These are phyloP conservation scores for Apiospora malaysiana DNA, from an alignment of 2,329 filamentous ascomycete genomes.

Conservation along the genomic window DNA sequence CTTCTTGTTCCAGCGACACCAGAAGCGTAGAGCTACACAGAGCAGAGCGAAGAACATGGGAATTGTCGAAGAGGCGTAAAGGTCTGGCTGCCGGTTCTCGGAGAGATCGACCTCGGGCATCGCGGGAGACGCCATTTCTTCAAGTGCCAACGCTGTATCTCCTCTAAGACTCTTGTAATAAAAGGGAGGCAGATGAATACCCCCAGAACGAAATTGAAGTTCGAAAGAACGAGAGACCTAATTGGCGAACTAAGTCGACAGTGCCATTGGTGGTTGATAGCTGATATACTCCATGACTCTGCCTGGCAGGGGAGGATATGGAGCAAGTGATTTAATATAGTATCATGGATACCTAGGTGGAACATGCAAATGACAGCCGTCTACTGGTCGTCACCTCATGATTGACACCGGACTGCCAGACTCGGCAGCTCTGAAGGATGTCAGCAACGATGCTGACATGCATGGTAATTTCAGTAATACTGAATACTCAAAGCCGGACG, in stretches of 20 bases:
- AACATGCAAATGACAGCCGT: not conserved
- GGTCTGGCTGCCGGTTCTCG: conserved; percentile 20
- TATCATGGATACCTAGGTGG: not conserved
- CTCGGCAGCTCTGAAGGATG: not conserved
- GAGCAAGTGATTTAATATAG: not conserved
- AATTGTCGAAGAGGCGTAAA: conserved; percentile 23
- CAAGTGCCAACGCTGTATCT: not conserved
- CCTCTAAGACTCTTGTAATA: not conserved
- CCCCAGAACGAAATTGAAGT: too few species aligned
- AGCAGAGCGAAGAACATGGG: conserved; percentile 14
- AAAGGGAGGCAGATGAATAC: not conserved
- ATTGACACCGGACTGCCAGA: not conserved
- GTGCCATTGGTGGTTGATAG: not conserved
- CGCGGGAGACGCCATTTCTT: too few species aligned
- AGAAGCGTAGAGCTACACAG: conserved; percentile 22
- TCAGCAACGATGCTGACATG: not conserved
- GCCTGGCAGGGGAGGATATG: not conserved
- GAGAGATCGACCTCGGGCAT: conserved; percentile 18
- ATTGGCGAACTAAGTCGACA: not conserved
- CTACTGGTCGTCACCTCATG: not conserved
- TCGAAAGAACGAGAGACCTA: not conserved
- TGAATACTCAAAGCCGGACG: not conserved
- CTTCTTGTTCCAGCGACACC: conserved; percentile 23
- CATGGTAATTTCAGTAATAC: not conserved
- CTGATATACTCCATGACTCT: too few species aligned